A percentile compares a stretch with the other conserved stretches of the same genome.
These are phyloP conservation scores for Lactifluus hygrophoroides DNA, from an alignment of 768 basidiomycete genomes.

Conservation along the genomic window DNA sequence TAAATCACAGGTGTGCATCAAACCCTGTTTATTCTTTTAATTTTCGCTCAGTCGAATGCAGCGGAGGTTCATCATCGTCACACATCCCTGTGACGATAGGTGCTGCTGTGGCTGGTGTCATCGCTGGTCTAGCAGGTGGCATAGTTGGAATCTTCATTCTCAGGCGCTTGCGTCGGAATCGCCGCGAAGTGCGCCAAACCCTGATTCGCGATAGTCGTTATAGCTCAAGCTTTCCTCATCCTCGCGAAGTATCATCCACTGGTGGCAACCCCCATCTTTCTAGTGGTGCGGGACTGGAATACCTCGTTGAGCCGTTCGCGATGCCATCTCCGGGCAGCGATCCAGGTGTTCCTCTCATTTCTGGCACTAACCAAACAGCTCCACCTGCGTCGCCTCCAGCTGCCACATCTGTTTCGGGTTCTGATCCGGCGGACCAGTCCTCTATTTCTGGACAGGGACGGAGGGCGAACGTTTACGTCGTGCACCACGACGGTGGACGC, in stretches of 20 bases:
- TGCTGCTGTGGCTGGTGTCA: conserved; percentile 22
- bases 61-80: not conserved
- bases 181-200: not conserved
- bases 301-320: conserved; percentile 20
- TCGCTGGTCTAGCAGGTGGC: conserved; percentile 24
- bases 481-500: conserved; percentile 52
- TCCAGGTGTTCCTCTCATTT: not conserved
- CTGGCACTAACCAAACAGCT: not conserved
- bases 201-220: not conserved
- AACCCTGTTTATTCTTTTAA: too few relatives aligned
- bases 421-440: not conserved
- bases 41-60: not conserved
- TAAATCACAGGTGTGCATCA: conserved; percentile 2
- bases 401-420: conserved; percentile 9
- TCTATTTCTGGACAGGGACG: not conserved
- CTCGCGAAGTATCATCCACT: not conserved
- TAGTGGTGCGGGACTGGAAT: not conserved
- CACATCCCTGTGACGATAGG: not conserved
- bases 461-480: conserved; percentile 40
- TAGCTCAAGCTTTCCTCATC: not conserved
- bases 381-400: not conserved
- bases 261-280: not conserved
- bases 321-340: conserved; percentile 4
- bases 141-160: conserved; percentile 9
- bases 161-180: not conserved